phyloP scores from a whole-genome alignment of 768 basidiomycete genomes.

The Lactarius hatsudake region DNA sequence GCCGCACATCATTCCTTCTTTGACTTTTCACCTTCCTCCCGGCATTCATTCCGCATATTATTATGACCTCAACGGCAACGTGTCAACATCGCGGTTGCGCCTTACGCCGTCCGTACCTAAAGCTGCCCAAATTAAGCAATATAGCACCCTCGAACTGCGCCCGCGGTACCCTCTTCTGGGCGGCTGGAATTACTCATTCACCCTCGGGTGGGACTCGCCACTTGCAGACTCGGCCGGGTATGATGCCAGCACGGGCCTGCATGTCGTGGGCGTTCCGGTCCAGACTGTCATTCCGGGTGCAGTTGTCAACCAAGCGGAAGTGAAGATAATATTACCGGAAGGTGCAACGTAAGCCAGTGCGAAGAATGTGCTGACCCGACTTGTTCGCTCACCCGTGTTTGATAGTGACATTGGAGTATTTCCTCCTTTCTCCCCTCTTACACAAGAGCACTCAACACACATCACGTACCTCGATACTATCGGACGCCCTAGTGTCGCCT shows the following conservation, averaged over 20 bases:
- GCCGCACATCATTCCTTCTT: conserved; percentile 65
- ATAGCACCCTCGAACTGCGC: conserved; percentile 73
- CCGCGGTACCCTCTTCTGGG: conserved; percentile 94
- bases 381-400: conserved; percentile 22
- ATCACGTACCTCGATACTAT: conserved; percentile 88
- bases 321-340: conserved; percentile 85
- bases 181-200: conserved; percentile 97
- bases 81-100: conserved; percentile 89
- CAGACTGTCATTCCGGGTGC: conserved; percentile 78
- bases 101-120: conserved; percentile 61
- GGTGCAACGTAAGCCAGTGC: conserved; percentile 80
- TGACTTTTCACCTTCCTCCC: conserved; percentile 80
- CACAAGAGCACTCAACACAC: conserved; percentile 61
- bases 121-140: conserved; percentile 48
- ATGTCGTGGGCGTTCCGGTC: conserved; percentile 80
- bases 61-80: conserved; percentile 92
- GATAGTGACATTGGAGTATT: conserved; percentile 72
- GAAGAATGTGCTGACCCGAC: neutral
- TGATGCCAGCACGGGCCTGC: conserved; percentile 58
- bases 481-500: conserved; percentile 76
- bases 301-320: conserved; percentile 74
- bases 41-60: conserved; percentile 82
- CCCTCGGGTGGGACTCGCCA: conserved; percentile 90
- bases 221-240: conserved; percentile 69
- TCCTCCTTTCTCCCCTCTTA: conserved; percentile 74